Base-by-base conservation (phyloP, 108 stramenopile species). In the Mediolabrus comicus region DNA sequence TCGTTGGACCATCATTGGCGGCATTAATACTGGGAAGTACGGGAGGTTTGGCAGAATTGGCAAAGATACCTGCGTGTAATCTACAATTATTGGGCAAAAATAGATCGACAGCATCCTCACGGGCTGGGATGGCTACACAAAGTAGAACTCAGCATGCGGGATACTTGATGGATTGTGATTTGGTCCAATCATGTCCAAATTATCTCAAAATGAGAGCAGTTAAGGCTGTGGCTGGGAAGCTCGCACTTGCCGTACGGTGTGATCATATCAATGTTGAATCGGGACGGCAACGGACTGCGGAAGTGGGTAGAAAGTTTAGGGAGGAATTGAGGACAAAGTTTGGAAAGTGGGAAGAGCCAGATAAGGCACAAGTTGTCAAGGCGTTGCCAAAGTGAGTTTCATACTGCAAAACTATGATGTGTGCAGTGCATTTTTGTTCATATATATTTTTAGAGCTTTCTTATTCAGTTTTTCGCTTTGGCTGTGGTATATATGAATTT, bases 301-400 rank as follows among this genome's bases (percentile, higher is more conserved):
- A 69, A 3, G 56, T 85, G 3, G 94, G 92, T 29, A 59, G 72
- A 19, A 66, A 63, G 54, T 87, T 87, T 53, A 77, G 84, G 22
- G 78, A 72, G 16, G 89, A 93, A 39, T 65, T 94, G 52, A 70
- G 81, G 66, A 53, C 69, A 16, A 96, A 97, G 74, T 83, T 99
- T 59, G 87, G 84, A 59, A 92, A 98, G 70, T 90, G 87, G 86
- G 91, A 95, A 60, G 97, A 97, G 70, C 95, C 96, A 24, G 92
- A 97, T 54, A 87, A 88, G 70, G 97, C 91, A 29, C 92, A 84
- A 51, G 85, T 84, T 9, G 79, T 91, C 53, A 98, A 98, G 70
- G 95, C 99, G 19, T 82, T 98, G 41, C 99, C 99, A 57, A 95
- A 96, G 87, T 92, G 80, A 92, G 90, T 91, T 52, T 35, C 58